A percentile compares a stretch with the other conserved stretches of the same genome.
Conservation (phyloP, 441 rosid species). For the Kokia cookei region DNA sequence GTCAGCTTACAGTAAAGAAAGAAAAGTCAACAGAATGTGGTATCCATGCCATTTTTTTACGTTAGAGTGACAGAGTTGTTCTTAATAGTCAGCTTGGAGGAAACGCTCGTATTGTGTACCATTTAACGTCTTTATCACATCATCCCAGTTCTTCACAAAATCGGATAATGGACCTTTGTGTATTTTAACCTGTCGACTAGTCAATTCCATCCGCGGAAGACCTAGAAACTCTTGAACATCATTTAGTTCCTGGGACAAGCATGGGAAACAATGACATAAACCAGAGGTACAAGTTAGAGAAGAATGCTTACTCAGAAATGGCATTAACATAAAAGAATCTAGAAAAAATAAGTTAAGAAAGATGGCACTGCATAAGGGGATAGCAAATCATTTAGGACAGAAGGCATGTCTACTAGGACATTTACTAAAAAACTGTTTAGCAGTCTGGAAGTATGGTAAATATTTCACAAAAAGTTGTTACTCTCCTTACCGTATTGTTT, state of each 20-base stretch:
- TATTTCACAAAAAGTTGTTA: neutral
- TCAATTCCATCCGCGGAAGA: slow-evolving; percentile 54
- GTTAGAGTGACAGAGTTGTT: slow-evolving; percentile 8
- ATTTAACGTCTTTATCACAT: slow-evolving; percentile 51
- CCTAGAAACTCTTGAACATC: slow-evolving; percentile 70
- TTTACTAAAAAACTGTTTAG: neutral
- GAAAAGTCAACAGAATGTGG: slow-evolving; percentile 19
- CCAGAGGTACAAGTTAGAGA: neutral
- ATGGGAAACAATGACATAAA: neutral
- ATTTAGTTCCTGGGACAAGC: slow-evolving; percentile 56
- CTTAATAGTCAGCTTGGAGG: slow-evolving; percentile 52
- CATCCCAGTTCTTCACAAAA: slow-evolving; percentile 76
- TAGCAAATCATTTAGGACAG: neutral
- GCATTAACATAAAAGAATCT: neutral
- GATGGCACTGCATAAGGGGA: neutral
- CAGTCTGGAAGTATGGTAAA: neutral
- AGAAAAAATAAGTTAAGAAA: neutral
- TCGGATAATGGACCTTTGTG: slow-evolving; percentile 66
- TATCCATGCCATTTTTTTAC: slow-evolving; percentile 18
- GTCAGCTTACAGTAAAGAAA: slow-evolving; percentile 15
- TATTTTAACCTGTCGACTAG: slow-evolving; percentile 87
- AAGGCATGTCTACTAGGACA: no score
- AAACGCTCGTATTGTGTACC: slow-evolving; percentile 69
- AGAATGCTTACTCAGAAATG: neutral
- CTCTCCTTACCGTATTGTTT: slow-evolving; percentile 47